These are phyloP conservation scores for Cercis canadensis DNA, from an alignment of 306 rosid species.

Conservation along the genomic window DNA sequence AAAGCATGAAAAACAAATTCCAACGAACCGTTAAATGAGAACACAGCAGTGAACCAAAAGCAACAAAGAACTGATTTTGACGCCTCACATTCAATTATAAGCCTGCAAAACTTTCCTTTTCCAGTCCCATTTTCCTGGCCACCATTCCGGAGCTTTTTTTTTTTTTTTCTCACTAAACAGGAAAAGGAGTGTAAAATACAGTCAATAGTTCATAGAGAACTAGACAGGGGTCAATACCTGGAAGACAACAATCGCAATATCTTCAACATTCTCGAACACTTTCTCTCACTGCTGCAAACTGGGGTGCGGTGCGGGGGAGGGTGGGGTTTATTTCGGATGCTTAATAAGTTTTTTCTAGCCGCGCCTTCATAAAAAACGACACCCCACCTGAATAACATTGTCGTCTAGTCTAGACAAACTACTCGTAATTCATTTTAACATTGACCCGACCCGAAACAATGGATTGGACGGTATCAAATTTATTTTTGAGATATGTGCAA, in stretches of 20 bases:
- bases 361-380: conserved; percentile 1
- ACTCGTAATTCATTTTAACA: neutral
- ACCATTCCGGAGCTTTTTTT: neutral
- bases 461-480: too few relatives aligned
- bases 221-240: conserved; percentile 40
- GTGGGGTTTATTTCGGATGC: neutral
- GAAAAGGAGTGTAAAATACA: neutral
- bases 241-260: conserved; percentile 47
- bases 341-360: too few relatives aligned
- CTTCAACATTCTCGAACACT: conserved; percentile 50
- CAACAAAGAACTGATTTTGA: too few relatives aligned
- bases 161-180: too few relatives aligned
- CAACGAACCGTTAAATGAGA: too few relatives aligned
- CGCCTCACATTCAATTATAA: too few relatives aligned
- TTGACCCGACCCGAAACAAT: too few relatives aligned
- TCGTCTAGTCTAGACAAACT: neutral
- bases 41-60: too few relatives aligned
- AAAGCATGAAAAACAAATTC: too few relatives aligned
- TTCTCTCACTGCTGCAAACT: neutral
- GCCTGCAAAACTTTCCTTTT: too few relatives aligned
- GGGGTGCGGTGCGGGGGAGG: neutral
- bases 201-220: neutral
- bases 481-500: too few relatives aligned
- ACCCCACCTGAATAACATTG: neutral
- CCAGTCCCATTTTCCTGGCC: neutral